These are phyloP conservation scores for Fonsecaea multimorphosa DNA, from an alignment of 2,329 filamentous ascomycete species.

Conservation along the genomic window DNA sequence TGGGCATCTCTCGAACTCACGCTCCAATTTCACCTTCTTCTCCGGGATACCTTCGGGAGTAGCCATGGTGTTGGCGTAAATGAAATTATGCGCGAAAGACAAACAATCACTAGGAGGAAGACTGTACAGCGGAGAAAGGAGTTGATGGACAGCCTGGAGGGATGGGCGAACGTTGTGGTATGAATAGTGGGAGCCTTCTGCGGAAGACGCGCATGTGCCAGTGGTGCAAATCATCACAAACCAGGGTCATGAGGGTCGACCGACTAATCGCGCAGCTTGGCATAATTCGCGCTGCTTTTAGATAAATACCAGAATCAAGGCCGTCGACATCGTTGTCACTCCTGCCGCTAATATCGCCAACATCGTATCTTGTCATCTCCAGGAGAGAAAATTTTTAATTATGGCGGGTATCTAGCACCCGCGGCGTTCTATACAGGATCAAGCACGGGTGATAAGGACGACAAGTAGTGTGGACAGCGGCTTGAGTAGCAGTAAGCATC, in stretches of 20 bases:
- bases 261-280: too few species aligned
- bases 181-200: neutral
- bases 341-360: too few species aligned
- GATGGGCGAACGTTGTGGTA: neutral
- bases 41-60: conserved; percentile 46
- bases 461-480: too few species aligned
- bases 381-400: too few species aligned
- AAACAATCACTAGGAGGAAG: neutral
- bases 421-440: too few species aligned
- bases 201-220: neutral
- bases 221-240: conserved; percentile 11
- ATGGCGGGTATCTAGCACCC: too few species aligned
- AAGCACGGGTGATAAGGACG: too few species aligned
- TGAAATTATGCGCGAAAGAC: neutral
- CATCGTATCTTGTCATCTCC: too few species aligned
- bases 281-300: too few species aligned
- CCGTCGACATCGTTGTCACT: too few species aligned
- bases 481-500: neutral
- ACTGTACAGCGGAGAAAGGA: neutral
- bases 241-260: neutral
- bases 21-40: conserved; percentile 76
- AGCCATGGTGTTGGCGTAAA: conserved; percentile 27
- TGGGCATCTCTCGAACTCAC: conserved; percentile 52
- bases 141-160: neutral
- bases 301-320: too few species aligned